These are phyloP conservation scores for Thermothelomyces thermophilus DNA, from an alignment of 2,329 filamentous ascomycete genomes.

Conservation along the genomic window DNA sequence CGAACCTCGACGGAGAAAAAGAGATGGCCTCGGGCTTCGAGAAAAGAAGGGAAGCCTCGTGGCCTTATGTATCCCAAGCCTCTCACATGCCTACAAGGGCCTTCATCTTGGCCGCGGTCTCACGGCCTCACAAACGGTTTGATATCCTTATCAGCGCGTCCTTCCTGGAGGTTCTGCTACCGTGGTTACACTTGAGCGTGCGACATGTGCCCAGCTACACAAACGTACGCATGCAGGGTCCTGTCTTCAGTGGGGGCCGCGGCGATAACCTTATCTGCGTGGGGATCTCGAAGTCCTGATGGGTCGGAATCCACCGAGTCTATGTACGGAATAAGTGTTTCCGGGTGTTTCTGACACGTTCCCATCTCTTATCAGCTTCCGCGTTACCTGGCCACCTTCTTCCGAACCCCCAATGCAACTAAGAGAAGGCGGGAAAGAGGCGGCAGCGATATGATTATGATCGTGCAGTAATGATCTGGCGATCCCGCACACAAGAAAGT, in stretches of 20 bases:
- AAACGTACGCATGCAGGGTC: constrained; percentile 1
- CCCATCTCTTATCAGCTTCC: too few relatives aligned
- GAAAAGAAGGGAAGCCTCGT: neutral
- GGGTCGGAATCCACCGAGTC: neutral
- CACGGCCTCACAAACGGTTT: neutral
- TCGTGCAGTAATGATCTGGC: too few relatives aligned
- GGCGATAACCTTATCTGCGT: constrained; percentile 9
- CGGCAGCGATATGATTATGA: too few relatives aligned
- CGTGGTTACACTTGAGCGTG: neutral
- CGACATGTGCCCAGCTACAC: neutral
- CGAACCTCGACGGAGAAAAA: too few relatives aligned
- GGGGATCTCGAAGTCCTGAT: neutral
- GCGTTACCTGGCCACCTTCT: too few relatives aligned
- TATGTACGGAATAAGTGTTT: too few relatives aligned
- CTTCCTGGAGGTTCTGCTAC: neutral
- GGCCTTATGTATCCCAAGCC: neutral
- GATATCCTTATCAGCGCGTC: neutral
- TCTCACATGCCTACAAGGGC: neutral
- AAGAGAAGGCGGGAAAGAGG: neutral
- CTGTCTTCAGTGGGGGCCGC: neutral
- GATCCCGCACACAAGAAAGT: too few relatives aligned
- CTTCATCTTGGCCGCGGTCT: neutral
- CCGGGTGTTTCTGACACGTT: neutral
- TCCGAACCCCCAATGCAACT: too few relatives aligned
- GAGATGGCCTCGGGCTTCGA: too few relatives aligned